Evolutionary conservation across 331 rosid species (phyloP), one percentile per base, ranked within the genome.

Genomic region (Phaseolus coccineus): DNA sequence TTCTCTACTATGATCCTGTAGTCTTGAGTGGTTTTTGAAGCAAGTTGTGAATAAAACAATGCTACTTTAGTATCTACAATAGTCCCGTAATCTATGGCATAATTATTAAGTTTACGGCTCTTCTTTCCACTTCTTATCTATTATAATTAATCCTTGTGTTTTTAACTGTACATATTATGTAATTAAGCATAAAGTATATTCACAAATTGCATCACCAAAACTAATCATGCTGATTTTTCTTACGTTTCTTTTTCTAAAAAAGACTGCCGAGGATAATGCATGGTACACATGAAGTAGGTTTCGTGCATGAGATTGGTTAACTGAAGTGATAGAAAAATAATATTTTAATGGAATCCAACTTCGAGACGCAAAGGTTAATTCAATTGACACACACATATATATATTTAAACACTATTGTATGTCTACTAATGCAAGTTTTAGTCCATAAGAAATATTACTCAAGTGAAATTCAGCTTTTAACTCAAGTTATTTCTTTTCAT

Each of bases 11-110:
- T 37, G 40, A 65, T 65, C 71, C 19, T 37, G 22, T 35, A 4
- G 8, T 73, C 31, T 57, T 69, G 73, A 67, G 81, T 83, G 83
- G 61, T 73, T 83, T 78, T 71, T 66, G 61, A 73, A 73, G 68
- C 83, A 78, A 78, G 87, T 79, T 87, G 88, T 82, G 79, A 83
- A 89, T 87, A 85, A 85, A 89, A 84, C 74, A 79, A 77, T 84
- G 81, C 57, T 55, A 74, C 81, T 79, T 74, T 77, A 74, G 27
- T 73, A 80, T 52, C 35, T 75, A 61, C 14, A 37, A 31, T 33
- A 46, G 59, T 25, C 6, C 71, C 37, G 14, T 61, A 44, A 51
- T 59, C 73, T 71, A 64, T 44, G 82, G 59, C 50, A 52, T 78
- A 79, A 78, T 69, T 69, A 64, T 33, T 68, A 10, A 61, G 58